Evolutionary conservation across 2,329 filamentous ascomycete species (phyloP), one percentile per base, ranked within the genome.

Genomic region (Hypoxylon sp.): DNA sequence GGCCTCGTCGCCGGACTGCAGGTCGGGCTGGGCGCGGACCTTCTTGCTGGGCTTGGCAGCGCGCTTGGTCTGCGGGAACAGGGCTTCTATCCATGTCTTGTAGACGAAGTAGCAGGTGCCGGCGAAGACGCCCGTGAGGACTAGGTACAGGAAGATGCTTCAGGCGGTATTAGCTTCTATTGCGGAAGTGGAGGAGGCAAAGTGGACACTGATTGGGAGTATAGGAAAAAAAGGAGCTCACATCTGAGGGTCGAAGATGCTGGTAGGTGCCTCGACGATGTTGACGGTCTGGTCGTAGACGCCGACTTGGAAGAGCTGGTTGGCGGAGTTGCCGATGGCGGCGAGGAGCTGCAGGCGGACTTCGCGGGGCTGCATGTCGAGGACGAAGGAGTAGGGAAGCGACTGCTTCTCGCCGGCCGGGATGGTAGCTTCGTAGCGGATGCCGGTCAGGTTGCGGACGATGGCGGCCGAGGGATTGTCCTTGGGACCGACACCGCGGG

Each of bases 111-210:
- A 97, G 78, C 91, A 87, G 56, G 90, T 93, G 67, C 91, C 93
- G 70, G 82, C 88, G 78, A 97, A 96, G 68, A 85, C 87, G 67
- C 86, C 89, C 56, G 90, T 84, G 73, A 99, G 91, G 84, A 98
- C 90, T 78, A 97, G 85, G 85, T 98, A 98, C 68, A 99, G 89
- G 89, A 99, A 99, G 82, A 98, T 93, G 78, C 96, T 98, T 58
- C 45, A 60, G 44, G 45, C 44, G 6, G 63, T 49, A 60, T 62
- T 16, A n/a, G 84, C 12, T 46, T 33, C 26, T 12, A 75, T 90
- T 86, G 70, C 22, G 9, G 7, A 9, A 26, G 3, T n/a, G 8
- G 55, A 49, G 16, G 20, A 68, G 38, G 20, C 5, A 16, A 16
- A n/a, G n/a, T n/a, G n/a, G n/a, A n/a, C n/a, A n/a, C n/a, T n/a